Base-by-base conservation (phyloP, 2,329 filamentous ascomycete species). In the Exophiala aquamarina region DNA sequence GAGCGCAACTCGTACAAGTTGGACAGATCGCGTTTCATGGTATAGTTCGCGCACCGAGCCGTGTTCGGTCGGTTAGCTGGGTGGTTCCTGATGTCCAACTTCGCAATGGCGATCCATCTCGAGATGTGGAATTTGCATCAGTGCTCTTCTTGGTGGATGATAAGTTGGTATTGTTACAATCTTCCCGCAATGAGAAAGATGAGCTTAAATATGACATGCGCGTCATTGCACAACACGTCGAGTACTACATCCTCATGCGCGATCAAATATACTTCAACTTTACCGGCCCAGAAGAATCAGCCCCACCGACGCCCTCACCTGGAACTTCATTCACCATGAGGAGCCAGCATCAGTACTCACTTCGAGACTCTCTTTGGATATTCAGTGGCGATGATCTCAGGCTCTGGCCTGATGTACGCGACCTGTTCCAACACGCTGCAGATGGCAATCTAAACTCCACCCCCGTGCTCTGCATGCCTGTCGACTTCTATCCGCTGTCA, bases 181-280 rank as follows among this genome's bases (percentile, higher is more conserved):
- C 93, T 1, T 91, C 89, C 1, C 75, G 89, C 4, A 91, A 87
- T 41, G 87, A 88, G 39, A 81, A 86, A 34, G 87, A 88, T 4
- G 86, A 90, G 58, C 76, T 96, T 41, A 97, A 96, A 71, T 98
- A 98, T 63, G 92, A 97, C 63, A 98, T 98, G 93, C 86, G 91
- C 8, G 86, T 97, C 49, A 86, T 98, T 63, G 90, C 91, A 10
- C 89, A 96, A 61, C 94, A 95, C 60, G 90, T 97, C 32, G 93
- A 98, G 66, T 97, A 93, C 61, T 96, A 95, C 65, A 85, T 86
- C 44, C 82, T 93, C 59, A 94, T 94, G 82, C 84, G 91, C 55
- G 93, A 98, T 62, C 87, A 94, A 60, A 82, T 70, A 15, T 70
- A 66, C 8, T 73, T 70, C 59, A 72, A 70, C 52, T 72, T 77